phyloP scores from a whole-genome alignment of 371 early-diverging fungal species.

The Apophysomyces elegans region DNA sequence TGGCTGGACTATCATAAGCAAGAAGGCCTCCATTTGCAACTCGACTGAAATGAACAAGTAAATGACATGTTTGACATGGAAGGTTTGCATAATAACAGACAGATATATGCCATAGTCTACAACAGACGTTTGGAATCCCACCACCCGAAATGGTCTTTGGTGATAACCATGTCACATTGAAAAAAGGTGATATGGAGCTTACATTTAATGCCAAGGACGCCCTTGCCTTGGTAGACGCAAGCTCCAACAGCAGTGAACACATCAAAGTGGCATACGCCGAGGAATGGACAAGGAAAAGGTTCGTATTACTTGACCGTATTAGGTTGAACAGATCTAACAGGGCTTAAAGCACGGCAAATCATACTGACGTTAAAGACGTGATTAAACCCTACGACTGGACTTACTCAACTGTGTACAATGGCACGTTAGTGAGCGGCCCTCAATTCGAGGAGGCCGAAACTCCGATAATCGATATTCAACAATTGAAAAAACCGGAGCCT shows the following conservation, averaged over 20 bases:
- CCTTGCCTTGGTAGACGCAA: conserved; percentile 69
- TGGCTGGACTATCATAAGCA: conserved; percentile 71
- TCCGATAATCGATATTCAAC: conserved; percentile 72
- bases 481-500: conserved; percentile 77
- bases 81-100: too few species aligned
- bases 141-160: conserved; percentile 97
- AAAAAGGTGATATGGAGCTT: conserved; percentile 49
- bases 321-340: too few species aligned
- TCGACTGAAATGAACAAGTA: conserved; percentile 75
- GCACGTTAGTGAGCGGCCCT: conserved; percentile 44
- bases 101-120: conserved; percentile 35
- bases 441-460: conserved; percentile 27
- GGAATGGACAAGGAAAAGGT: conserved; percentile 85
- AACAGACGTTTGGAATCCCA: conserved; percentile 71
- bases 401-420: conserved; percentile 80
- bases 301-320: neutral
- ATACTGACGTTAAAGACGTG: conserved; percentile 78
- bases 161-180: conserved; percentile 67
- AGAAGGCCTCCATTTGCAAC: conserved; percentile 73
- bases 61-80: neutral
- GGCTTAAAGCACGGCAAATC: conserved; percentile 44
- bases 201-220: conserved; percentile 78
- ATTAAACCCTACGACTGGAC: conserved; percentile 97
- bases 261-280: conserved; percentile 86
- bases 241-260: conserved; percentile 59